Evolutionary conservation across 2,329 filamentous ascomycete species (phyloP), one percentile per base, ranked within the genome.

Genomic region (Plectosphaerella sp.): DNA sequence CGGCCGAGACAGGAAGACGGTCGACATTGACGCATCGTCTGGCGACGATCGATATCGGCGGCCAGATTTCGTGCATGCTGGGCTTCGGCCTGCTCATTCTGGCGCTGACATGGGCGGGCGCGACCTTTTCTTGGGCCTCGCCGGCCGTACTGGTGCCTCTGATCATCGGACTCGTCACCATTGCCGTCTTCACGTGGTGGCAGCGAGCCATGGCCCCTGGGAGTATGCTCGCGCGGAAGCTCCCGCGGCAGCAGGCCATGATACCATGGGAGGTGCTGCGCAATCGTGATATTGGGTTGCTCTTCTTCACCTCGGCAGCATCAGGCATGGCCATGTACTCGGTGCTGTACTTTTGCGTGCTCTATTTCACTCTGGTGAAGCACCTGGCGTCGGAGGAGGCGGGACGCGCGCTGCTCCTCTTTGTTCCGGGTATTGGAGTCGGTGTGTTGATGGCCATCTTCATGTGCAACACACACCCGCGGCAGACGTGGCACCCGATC

Each of bases 281-380:
- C 3, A 74, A 79, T 51, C 74, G 77, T 35, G 83, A 89, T 56
- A 78, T 83, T 2, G 71, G 75, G 0, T 69, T 87, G n/a, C 64
- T 88, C n/a, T 78, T 82, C 54, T 77, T 79, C 52, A 75, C 86
- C 57, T 83, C 84, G 57, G 81, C 85, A 59, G 73, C 77, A 4
- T 78, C 78, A 0, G 85, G 85, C 4, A 77, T 82, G 58, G 74
- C 71, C 49, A 77, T 75, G 72, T 79, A 57, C 50, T 51, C 56
- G 39, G 50, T 52, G 1, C 80, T 88, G 57, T 89, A 88, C 64
- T 89, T 88, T 58, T 80, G 86, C 58, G 82, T 80, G 15, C 76
- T 88, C 16, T 89, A 87, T 64, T 88, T 88, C 63, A 79, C 80
- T 2, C 67, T 86, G 15, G 84, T 87, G 4, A 64, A 66, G 59